phyloP scores from a whole-genome alignment of 441 rosid genomes.

The Manihot esculenta region DNA sequence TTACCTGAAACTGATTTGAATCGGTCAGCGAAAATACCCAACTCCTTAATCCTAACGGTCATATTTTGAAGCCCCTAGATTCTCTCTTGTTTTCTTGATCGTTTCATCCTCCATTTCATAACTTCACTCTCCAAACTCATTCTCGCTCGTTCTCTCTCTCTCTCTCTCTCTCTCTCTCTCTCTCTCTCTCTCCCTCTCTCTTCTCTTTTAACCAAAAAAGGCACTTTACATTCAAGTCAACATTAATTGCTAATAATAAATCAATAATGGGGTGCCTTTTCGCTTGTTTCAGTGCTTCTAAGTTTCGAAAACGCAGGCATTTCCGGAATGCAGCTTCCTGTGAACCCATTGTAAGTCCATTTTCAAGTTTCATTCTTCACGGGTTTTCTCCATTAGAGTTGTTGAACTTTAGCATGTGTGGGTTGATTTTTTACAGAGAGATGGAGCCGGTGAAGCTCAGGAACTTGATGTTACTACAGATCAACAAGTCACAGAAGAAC shows the following conservation, averaged over 20 bases:
- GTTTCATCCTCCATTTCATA: not conserved
- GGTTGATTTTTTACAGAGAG: constrained; percentile 25
- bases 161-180: too few species aligned
- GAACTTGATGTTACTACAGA: constrained; percentile 9
- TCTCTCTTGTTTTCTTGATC: not conserved
- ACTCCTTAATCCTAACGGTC: constrained; percentile 52
- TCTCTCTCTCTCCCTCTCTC: too few species aligned
- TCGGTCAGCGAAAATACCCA: too few species aligned
- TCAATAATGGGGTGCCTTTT: constrained; percentile 44
- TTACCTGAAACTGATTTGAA: too few species aligned
- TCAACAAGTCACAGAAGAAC: constrained; percentile 23
- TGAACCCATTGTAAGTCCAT: constrained; percentile 23
- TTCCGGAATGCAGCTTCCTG: constrained; percentile 28
- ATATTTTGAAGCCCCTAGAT: constrained; percentile 15
- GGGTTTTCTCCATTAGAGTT: not conserved
- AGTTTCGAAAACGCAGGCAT: constrained; percentile 32
- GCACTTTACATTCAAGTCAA: constrained; percentile 15
- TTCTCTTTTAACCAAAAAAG: too few species aligned
- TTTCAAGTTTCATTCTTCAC: constrained; percentile 15
- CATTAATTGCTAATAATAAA: not conserved
- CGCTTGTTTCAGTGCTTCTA: constrained; percentile 39
- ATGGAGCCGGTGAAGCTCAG: constrained; percentile 25
- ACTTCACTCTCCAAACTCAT: not conserved
- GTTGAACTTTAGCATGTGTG: not conserved
- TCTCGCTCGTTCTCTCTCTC: constrained; percentile 4